Conservation (phyloP, 768 basidiomycete species). For the Basidioascus undulatus region DNA sequence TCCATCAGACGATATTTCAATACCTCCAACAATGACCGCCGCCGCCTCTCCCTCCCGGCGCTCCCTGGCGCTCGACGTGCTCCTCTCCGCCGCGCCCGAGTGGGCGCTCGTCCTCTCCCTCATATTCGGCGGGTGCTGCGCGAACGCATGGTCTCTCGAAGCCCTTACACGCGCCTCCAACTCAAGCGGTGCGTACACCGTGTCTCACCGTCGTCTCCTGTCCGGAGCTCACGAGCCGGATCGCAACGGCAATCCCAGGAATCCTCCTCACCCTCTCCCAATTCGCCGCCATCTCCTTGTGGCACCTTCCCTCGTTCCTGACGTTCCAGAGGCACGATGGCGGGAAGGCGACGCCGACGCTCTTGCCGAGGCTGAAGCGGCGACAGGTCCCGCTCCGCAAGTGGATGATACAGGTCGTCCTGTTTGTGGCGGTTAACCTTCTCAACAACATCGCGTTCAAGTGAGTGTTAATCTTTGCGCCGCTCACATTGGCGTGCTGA, state of each 20-base stretch:
- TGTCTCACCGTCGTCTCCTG: neutral
- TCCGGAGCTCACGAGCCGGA: neutral
- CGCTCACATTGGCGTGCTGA: no score
- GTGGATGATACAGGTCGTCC: constrained; percentile 48
- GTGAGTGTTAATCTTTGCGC: no score
- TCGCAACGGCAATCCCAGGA: constrained; percentile 21
- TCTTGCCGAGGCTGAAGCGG: constrained; percentile 33
- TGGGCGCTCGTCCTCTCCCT: constrained; percentile 40
- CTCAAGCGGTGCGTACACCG: constrained; percentile 29
- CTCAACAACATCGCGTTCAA: constrained; percentile 65
- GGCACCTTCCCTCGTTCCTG: constrained; percentile 41
- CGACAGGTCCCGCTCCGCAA: constrained; percentile 39
- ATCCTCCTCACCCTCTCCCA: constrained; percentile 66
- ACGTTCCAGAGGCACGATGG: constrained; percentile 17
- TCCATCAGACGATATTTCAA: no score
- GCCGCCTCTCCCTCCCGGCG: no score
- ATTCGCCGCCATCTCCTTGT: constrained; percentile 49
- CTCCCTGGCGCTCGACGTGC: no score
- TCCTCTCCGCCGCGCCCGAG: no score
- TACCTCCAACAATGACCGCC: no score
- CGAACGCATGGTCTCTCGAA: constrained; percentile 63
- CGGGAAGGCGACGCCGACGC: neutral
- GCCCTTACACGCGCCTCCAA: constrained; percentile 44
- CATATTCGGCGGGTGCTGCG: constrained; percentile 64
- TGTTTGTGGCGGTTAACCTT: constrained; percentile 39